A percentile compares a stretch with the other conserved stretches of the same genome.
These are phyloP conservation scores for Bertia moriformis DNA, from an alignment of 2,329 filamentous ascomycete genomes.

Conservation along the genomic window DNA sequence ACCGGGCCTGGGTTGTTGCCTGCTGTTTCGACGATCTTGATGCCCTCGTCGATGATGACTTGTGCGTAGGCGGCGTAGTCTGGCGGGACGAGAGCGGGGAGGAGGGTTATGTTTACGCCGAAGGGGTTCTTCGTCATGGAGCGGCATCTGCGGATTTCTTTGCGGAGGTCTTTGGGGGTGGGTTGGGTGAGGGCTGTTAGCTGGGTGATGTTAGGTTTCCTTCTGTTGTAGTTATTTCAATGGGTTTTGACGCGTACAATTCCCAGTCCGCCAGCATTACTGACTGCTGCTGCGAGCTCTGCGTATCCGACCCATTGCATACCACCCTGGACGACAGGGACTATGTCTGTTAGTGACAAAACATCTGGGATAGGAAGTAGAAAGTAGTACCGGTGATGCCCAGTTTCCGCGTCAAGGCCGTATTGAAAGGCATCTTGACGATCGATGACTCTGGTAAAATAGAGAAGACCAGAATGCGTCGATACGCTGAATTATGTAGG, in stretches of 20 bases:
- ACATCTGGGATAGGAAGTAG: conserved; percentile 10
- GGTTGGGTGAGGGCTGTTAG: conserved; percentile 84
- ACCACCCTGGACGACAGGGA: conserved; percentile 72
- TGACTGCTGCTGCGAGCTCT: conserved; percentile 62
- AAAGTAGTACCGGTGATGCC: conserved; percentile 33
- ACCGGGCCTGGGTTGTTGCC: conserved; percentile 83
- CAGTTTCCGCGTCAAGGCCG: conserved; percentile 39
- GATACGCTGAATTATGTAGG: too few species aligned
- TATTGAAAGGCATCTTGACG: conserved; percentile 35
- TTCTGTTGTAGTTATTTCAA: neutral
- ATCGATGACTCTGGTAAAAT: neutral
- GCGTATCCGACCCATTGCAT: conserved; percentile 81
- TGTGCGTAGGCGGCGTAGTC: conserved; percentile 87
- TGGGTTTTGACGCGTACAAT: conserved; percentile 26
- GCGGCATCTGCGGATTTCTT: conserved; percentile 79
- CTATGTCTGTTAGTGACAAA: conserved; percentile 20
- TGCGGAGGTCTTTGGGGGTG: conserved; percentile 76
- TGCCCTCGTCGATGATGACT: conserved; percentile 82
- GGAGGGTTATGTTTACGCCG: conserved; percentile 86
- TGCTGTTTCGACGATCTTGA: conserved; percentile 83
- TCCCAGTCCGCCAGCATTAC: conserved; percentile 69
- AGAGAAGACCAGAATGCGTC: too few species aligned
- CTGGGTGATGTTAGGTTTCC: neutral
- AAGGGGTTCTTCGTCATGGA: conserved; percentile 69
- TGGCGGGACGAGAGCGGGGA: conserved; percentile 76